phyloP scores from a whole-genome alignment of 805 yeast genomes.

The Cyberlindnera nakhonratchasimensis region DNA sequence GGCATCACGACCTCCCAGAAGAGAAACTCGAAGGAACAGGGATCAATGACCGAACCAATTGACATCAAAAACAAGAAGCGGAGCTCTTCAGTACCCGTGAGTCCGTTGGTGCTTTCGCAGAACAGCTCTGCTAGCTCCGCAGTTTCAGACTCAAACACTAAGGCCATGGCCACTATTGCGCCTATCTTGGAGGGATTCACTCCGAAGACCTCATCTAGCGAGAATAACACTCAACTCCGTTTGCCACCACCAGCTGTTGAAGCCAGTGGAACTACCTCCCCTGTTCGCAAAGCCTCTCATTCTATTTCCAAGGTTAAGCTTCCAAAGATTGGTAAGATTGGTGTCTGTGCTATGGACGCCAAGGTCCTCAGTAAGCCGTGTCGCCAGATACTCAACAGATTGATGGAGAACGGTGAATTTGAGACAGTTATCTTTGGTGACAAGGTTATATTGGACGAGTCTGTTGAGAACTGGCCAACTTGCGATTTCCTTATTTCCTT shows the following conservation, averaged over 20 bases:
- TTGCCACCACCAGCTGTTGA: conserved; percentile 26
- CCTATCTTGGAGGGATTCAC: conserved; percentile 72
- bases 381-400: conserved; percentile 78
- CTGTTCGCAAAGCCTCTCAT: conserved; percentile 18
- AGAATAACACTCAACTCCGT: conserved; percentile 32
- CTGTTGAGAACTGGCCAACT: conserved; percentile 96
- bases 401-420: conserved; percentile 91
- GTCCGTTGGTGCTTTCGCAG: conserved; percentile 30
- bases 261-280: conserved; percentile 12
- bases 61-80: conserved; percentile 18
- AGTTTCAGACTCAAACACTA: conserved; percentile 34
- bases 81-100: conserved; percentile 25
- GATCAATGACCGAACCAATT: conserved; percentile 22
- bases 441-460: conserved; percentile 90
- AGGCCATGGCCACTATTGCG: conserved; percentile 75
- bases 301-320: conserved; percentile 37
- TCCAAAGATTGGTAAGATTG: conserved; percentile 85
- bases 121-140: conserved; percentile 15
- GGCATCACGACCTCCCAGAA: too few relatives aligned
- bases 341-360: conserved; percentile 98
- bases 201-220: conserved; percentile 63
- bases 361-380: conserved; percentile 96
- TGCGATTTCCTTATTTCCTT: conserved; percentile 93
- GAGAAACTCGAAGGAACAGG: too few relatives aligned
- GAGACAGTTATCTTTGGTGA: conserved; percentile 97